phyloP scores from a whole-genome alignment of 345 rosid species.

The Moringa oleifera region DNA sequence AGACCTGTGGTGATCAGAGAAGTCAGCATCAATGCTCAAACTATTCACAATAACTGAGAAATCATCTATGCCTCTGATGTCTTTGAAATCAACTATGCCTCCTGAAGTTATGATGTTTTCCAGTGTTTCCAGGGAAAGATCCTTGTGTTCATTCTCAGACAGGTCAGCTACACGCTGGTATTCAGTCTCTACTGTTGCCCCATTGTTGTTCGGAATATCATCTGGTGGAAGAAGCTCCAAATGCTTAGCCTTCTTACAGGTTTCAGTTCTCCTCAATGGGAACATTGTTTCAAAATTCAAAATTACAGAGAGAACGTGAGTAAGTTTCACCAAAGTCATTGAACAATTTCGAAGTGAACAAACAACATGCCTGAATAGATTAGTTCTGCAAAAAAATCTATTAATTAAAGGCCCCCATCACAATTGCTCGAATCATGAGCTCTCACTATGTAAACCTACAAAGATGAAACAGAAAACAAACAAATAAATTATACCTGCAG shows the following conservation, averaged over 20 bases:
- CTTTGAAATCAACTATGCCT: constrained; percentile 17
- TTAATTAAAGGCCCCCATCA: constrained; percentile 13
- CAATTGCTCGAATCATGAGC: constrained; percentile 8
- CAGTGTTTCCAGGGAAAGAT: constrained; percentile 14
- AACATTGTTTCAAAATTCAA: neutral
- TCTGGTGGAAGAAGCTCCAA: constrained; percentile 9
- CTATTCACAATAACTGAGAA: constrained; percentile 30
- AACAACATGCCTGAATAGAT: neutral
- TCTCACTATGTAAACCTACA: constrained; percentile 40
- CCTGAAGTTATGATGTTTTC: constrained; percentile 24
- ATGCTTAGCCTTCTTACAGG: neutral
- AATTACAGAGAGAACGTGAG: neutral
- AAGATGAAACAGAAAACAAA: neutral
- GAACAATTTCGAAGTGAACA: neutral
- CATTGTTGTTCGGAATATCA: constrained; percentile 5
- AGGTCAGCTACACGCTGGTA: constrained; percentile 3
- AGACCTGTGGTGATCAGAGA: constrained; percentile 27
- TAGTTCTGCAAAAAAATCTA: neutral
- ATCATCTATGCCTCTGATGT: constrained; percentile 29
- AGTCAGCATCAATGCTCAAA: constrained; percentile 25
- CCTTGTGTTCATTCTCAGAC: constrained; percentile 18
- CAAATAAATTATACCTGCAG: neutral
- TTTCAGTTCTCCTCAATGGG: neutral
- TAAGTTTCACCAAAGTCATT: neutral
- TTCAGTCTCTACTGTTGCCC: neutral